Conservation (phyloP, 345 rosid species). For the Cardamine occulta region DNA sequence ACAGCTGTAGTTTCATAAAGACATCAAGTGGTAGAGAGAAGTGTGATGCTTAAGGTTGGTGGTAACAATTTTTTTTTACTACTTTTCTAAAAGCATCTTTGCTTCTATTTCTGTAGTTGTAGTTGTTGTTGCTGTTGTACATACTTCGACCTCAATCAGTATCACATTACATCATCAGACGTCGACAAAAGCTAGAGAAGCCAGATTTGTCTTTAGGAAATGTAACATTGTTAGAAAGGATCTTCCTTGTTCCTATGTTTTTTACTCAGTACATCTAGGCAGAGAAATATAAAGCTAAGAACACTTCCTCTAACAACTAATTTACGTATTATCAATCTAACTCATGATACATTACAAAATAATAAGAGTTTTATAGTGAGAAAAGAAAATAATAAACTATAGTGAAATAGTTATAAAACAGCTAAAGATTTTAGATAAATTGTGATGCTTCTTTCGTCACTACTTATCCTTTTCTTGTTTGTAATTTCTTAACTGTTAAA, state of each 20-base stretch:
- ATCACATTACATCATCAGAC: constrained; percentile 40
- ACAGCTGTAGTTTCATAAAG: constrained; percentile 46
- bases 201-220: constrained; percentile 38
- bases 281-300: not conserved
- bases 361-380: not conserved
- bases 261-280: not conserved
- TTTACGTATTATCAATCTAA: not conserved
- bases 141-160: constrained; percentile 34
- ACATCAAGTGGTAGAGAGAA: constrained; percentile 46
- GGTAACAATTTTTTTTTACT: constrained; percentile 3
- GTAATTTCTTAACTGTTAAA: no score
- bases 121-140: constrained; percentile 35
- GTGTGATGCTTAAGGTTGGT: constrained; percentile 44
- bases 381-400: no score
- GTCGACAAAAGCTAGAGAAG: constrained; percentile 29
- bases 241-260: constrained; percentile 18
- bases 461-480: no score
- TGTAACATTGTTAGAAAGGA: constrained; percentile 40
- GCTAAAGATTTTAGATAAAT: not conserved
- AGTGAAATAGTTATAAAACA: no score
- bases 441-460: no score
- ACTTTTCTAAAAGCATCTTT: constrained; percentile 35
- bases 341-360: not conserved
- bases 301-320: not conserved
- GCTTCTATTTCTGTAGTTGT: constrained; percentile 36